Conservation (phyloP, 495 filamentous ascomycete species). For the Tuber melanosporum region DNA sequence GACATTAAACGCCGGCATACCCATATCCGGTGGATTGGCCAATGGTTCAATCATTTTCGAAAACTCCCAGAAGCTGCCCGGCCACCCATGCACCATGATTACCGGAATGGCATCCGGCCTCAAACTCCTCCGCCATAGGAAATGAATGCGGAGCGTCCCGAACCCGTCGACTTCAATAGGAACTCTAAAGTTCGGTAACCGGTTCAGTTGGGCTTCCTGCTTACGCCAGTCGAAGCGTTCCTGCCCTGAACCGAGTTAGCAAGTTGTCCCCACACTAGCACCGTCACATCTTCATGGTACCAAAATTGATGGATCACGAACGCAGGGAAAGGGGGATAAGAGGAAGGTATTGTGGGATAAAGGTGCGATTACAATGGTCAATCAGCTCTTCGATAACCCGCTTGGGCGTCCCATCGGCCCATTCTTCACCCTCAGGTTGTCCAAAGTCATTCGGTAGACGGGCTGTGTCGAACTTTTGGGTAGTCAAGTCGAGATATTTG, state of each 20-base stretch:
- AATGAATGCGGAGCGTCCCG: conserved; percentile 44
- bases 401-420: conserved; percentile 44
- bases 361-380: conserved; percentile 41
- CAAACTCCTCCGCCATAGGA: conserved; percentile 54
- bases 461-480: conserved; percentile 44
- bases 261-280: not conserved
- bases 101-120: conserved; percentile 52
- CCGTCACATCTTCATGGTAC: not conserved
- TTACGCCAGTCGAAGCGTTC: conserved; percentile 16
- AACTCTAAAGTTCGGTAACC: not conserved
- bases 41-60: conserved; percentile 57
- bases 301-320: not conserved
- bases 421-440: conserved; percentile 29
- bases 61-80: conserved; percentile 63
- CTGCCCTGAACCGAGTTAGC: conserved; percentile 7
- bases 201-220: conserved; percentile 9
- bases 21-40: conserved; percentile 45
- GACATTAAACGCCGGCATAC: conserved; percentile 57
- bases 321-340: not conserved
- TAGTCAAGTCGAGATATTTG: conserved; percentile 44
- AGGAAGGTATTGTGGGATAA: not conserved
- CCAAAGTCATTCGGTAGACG: conserved; percentile 41
- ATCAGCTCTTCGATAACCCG: conserved; percentile 42
- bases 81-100: conserved; percentile 63
- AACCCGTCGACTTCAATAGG: conserved; percentile 12